Evolutionary conservation across 371 early-diverging fungal species (phyloP), one percentile per base, ranked within the genome.

Genomic region (Cladochytrium tenue): DNA sequence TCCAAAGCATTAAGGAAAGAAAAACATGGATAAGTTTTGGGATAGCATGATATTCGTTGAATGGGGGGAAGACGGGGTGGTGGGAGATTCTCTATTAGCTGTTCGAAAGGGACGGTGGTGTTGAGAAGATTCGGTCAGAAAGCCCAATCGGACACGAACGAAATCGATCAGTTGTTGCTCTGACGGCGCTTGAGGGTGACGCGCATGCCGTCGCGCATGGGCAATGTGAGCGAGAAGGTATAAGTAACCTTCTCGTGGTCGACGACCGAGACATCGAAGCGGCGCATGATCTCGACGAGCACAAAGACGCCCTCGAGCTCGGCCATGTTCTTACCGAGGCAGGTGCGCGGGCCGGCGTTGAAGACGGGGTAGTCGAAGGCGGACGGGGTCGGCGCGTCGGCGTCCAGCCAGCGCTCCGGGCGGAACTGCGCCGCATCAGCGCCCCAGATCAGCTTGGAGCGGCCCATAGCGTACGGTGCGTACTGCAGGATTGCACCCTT

Each of bases 261-360:
- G 7, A 66, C 23, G 2, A 68, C 66, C 50, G 36, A 32, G 36
- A 75, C 15, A 10, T 60, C 52, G 56, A 65, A 76, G 30, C 58
- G 60, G 32, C 64, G 27, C 43, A 72, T 17, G 10, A 73, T 15
- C 15, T 32, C 32, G 1, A 60, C 62, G 33, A 76, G 15, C 30
- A 69, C 69, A 33, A 52, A 70, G 0, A 69, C 71, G 34, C 70
- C 73, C 53, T 76, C 70, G 28, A 73, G 56, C 52, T 67, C 64
- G 17, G 76, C 76, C 63, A 73, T 65, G 25, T 43, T 63, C 51
- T 77, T 66, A 15, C 75, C 89, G 20, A 89, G 70, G 62, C 90
- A 91, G 28, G 87, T 79, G 30, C 91, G 79, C 0, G 91, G 91
- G 0, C 91, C 90, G 4, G 85, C 88, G 60, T 89, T 85, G 71